phyloP scores from a whole-genome alignment of 805 yeast species.

The Kockiozyma suomiensis region DNA sequence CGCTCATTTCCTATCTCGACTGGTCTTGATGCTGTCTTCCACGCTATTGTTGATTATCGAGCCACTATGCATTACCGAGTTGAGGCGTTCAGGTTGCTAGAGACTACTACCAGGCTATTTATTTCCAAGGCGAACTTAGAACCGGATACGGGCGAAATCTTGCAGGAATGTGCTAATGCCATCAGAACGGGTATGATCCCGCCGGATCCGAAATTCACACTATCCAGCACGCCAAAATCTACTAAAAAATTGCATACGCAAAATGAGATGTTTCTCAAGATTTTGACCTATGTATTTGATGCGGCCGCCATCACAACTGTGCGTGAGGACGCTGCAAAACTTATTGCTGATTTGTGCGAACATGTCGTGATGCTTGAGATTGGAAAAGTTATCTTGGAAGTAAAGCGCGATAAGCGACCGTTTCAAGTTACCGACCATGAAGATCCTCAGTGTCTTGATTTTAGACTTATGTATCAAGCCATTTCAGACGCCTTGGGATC shows the following conservation, averaged over 20 bases:
- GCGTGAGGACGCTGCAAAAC: conserved; percentile 61
- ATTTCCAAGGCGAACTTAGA: conserved; percentile 49
- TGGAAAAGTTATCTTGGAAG: conserved; percentile 70
- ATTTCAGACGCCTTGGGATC: conserved; percentile 79
- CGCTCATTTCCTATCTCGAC: conserved; percentile 80
- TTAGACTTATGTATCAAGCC: conserved; percentile 70
- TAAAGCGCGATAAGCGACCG: conserved; percentile 56
- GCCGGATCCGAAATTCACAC: conserved; percentile 29
- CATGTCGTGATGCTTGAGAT: conserved; percentile 80
- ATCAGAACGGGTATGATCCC: conserved; percentile 30
- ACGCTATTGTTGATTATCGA: conserved; percentile 67
- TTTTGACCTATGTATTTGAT: conserved; percentile 56
- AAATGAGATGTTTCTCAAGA: conserved; percentile 61
- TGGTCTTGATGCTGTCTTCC: conserved; percentile 77
- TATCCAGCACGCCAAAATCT: conserved; percentile 23
- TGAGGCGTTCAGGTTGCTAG: conserved; percentile 75
- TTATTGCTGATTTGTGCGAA: conserved; percentile 68
- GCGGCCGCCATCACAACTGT: conserved; percentile 76
- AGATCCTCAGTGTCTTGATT: conserved; percentile 70
- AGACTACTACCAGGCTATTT: conserved; percentile 66
- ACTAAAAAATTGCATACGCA: conserved; percentile 45
- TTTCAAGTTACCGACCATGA: conserved; percentile 80
- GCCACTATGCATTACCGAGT: conserved; percentile 64
- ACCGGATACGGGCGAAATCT: conserved; percentile 17
- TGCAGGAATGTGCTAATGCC: conserved; percentile 26